Conservation (phyloP, 768 basidiomycete genomes). For the Rhodocollybia butyracea region DNA sequence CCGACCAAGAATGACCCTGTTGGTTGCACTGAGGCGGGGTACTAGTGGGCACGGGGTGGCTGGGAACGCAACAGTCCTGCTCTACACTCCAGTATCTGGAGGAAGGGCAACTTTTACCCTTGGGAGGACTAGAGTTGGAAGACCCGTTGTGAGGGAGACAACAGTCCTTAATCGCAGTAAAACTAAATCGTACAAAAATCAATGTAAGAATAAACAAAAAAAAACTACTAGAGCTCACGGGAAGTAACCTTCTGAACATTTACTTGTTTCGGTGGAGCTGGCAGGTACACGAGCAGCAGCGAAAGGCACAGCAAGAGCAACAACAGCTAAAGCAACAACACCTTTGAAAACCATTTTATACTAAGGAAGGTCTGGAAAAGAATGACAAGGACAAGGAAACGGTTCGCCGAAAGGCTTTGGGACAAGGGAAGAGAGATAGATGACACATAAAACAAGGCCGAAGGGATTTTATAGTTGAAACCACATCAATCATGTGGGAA, state of each 20-base stretch:
- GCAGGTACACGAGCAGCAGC: slow-evolving; percentile 28
- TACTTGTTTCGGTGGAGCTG: slow-evolving; percentile 11
- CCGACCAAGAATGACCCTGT: slow-evolving; percentile 44
- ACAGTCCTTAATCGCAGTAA: slow-evolving; percentile 30
- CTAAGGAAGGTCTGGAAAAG: slow-evolving; percentile 22
- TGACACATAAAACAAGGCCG: slow-evolving; percentile 5
- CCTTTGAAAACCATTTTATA: slow-evolving; percentile 33
- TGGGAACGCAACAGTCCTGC: too few species aligned
- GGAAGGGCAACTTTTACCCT: too few species aligned
- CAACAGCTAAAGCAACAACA: slow-evolving; percentile 21
- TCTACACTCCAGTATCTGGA: too few species aligned
- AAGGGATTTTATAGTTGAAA: not conserved
- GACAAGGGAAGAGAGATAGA: slow-evolving; percentile 18
- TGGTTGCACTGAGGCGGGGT: slow-evolving; percentile 54
- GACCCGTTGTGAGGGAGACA: slow-evolving; percentile 38
- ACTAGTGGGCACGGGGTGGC: too few species aligned
- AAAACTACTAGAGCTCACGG: slow-evolving; percentile 22
- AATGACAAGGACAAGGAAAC: slow-evolving; percentile 27
- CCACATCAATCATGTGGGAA: not conserved
- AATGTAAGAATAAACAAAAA: not conserved
- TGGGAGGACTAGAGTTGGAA: not conserved
- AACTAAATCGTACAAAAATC: slow-evolving; percentile 7
- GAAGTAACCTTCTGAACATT: slow-evolving; percentile 28
- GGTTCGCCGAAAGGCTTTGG: slow-evolving; percentile 15
- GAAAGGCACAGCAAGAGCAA: slow-evolving; percentile 30